Evolutionary conservation across 2,329 filamentous ascomycete species (phyloP).

Genomic region (Sarocladiaceae sp.): DNA sequence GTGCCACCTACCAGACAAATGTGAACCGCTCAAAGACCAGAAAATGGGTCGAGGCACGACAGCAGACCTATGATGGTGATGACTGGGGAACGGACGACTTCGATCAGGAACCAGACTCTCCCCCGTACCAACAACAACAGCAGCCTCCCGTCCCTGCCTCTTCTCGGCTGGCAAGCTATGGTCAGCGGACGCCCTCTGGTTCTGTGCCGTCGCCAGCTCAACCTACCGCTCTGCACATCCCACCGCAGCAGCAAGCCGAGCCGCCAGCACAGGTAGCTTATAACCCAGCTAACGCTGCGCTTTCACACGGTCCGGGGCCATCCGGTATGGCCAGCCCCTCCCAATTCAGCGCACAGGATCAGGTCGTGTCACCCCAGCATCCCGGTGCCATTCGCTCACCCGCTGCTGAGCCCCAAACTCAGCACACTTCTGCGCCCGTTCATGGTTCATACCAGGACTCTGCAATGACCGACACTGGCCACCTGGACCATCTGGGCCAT

Average conservation of each 20-base stretch:
- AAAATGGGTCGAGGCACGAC: slow-evolving; percentile 91
- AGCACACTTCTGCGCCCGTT: slow-evolving; percentile 3
- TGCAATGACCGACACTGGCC: not conserved
- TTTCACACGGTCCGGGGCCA: not conserved
- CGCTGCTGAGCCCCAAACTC: slow-evolving; percentile 20
- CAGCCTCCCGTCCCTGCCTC: slow-evolving; percentile 18
- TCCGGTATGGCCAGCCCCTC: not conserved
- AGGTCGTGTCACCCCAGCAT: not conserved
- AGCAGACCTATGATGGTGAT: slow-evolving; percentile 82
- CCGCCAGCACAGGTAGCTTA: slow-evolving; percentile 3
- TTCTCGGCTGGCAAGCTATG: slow-evolving; percentile 11
- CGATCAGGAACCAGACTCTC: slow-evolving; percentile 41
- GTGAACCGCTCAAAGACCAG: slow-evolving; percentile 84
- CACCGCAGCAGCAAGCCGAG: slow-evolving; percentile 1
- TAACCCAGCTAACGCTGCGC: not conserved
- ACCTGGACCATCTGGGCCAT: slow-evolving; percentile 5
- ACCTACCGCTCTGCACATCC: slow-evolving; percentile 4
- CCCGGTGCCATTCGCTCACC: not conserved
- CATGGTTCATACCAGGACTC: not conserved
- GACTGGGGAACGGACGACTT: slow-evolving; percentile 78
- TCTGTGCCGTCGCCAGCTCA: not conserved
- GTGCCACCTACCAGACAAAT: slow-evolving; percentile 65
- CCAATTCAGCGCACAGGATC: not conserved
- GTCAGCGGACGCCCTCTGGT: slow-evolving; percentile 1
- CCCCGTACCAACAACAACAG: slow-evolving; percentile 15